phyloP scores from a whole-genome alignment of 306 rosid genomes.

The Rubus idaeus region DNA sequence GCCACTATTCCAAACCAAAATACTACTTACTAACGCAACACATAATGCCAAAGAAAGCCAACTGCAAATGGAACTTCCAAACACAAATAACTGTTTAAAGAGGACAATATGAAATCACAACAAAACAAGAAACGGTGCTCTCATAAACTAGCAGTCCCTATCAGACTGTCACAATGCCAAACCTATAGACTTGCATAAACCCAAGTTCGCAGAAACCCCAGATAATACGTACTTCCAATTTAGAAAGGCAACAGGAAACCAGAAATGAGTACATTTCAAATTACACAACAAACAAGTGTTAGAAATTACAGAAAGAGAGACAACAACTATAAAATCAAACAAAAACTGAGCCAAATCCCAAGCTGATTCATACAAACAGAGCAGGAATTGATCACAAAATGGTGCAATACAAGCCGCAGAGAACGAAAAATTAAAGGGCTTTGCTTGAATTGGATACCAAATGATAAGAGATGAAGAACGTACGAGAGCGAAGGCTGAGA shows the following conservation, averaged over 20 bases:
- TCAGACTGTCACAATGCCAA: too few relatives aligned
- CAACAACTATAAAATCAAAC: background rate
- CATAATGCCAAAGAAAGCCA: background rate
- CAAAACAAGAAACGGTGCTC: background rate
- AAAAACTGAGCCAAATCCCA: background rate
- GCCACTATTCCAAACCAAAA: background rate
- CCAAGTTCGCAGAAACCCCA: background rate
- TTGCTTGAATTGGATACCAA: background rate
- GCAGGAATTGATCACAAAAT: background rate
- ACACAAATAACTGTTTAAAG: background rate
- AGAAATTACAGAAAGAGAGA: background rate
- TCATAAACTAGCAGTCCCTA: too few relatives aligned
- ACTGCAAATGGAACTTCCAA: background rate
- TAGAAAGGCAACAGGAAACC: too few relatives aligned
- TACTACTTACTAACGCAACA: background rate
- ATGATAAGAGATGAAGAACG: slow-evolving; percentile 20
- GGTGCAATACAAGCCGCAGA: background rate
- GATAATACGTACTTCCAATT: too few relatives aligned
- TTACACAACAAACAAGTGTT: too few relatives aligned
- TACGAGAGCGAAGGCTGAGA: slow-evolving; percentile 30
- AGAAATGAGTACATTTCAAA: too few relatives aligned
- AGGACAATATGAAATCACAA: background rate
- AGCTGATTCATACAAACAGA: background rate
- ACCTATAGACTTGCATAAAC: background rate
- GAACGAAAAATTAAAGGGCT: background rate